Evolutionary conservation across 1,284 basidiomycete genomes (phyloP), one percentile per base, ranked within the genome.

Genomic region (Trametes versicolor): DNA sequence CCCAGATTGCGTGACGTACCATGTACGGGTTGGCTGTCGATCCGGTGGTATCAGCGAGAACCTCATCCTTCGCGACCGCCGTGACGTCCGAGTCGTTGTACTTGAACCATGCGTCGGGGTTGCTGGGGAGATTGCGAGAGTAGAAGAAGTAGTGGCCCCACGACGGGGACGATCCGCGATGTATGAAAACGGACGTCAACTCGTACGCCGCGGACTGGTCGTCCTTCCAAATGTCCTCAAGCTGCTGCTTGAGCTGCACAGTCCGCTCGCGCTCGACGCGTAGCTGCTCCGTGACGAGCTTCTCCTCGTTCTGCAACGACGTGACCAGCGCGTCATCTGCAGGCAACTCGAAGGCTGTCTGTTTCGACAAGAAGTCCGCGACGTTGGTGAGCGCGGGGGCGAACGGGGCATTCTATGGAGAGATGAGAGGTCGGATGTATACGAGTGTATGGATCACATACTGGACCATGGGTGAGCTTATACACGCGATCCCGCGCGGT

Each of bases 101-200:
- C 79, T 97, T 98, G 85, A 96, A 95, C 94, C 95, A 98, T 54
- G 88, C 85, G 65, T 96, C 90, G 7, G 90, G 88, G 19, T 87
- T 79, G 34, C 87, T 83, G 0, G 94, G 94, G 25, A 95, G 81
- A 74, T 95, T 85, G 49, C 95, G 86, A 63, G 94, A 93, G 74
- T 95, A 95, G 78, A 96, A 93, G 80, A 93, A 96, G 76, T 96
- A 94, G 77, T 96, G 92, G 32, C 95, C 95, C 80, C 90, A 95
- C 5, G 88, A 90, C 0, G 92, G 90, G 23, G 91, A 91, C 19
- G 87, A 86, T 48, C 96, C 96, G 45, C 97, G 91, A 78, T 99
- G 97, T 72, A 99, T 94, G 80, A 99, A 99, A 15, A 99, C 97
- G 15, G 95, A 94, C 0, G 95, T 96, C 47, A 99, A 85, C 73